Percentiles rank a stretch among this genome's conserved stretches.
These are phyloP conservation scores for Fraxinus excelsior DNA, from an alignment of 257 asterid species.

Conservation along the genomic window DNA sequence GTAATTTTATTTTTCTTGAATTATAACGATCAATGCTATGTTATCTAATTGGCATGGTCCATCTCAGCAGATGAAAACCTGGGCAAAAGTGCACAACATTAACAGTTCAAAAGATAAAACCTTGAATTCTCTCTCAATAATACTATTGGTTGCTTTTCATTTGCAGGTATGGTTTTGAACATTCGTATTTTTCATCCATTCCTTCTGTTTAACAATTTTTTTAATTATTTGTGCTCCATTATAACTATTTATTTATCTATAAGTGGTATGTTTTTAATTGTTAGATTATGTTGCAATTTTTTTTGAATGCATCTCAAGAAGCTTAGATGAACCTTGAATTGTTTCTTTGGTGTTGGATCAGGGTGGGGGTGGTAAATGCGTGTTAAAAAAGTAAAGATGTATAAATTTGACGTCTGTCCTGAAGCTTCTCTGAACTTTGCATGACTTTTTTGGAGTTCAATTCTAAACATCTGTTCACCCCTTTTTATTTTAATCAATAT, in stretches of 20 bases:
- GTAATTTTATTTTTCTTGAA: conserved; percentile 6
- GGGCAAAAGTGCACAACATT: conserved; percentile 87
- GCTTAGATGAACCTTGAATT: not conserved
- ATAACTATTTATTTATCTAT: too few species aligned
- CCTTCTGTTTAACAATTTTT: not conserved
- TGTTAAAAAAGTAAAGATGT: not conserved
- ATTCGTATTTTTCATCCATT: not conserved
- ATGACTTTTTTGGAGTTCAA: not conserved
- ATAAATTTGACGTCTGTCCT: too few species aligned
- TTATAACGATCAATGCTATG: conserved; percentile 7
- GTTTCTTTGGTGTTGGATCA: not conserved
- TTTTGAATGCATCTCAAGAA: not conserved
- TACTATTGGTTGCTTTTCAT: conserved; percentile 87
- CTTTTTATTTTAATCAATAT: too few species aligned
- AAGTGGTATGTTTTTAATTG: not conserved
- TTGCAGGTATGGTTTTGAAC: conserved; percentile 62
- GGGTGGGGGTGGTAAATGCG: not conserved
- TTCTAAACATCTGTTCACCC: too few species aligned
- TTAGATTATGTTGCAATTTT: conserved; percentile 2
- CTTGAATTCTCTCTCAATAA: conserved; percentile 81
- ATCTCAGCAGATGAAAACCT: conserved; percentile 74
- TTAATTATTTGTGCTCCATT: not conserved
- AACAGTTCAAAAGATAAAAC: conserved; percentile 90
- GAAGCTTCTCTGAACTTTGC: not conserved
- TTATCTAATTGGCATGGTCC: conserved; percentile 15